Evolutionary conservation across 2,329 filamentous ascomycete species (phyloP).

Genomic region (Neonectria coccinea): DNA sequence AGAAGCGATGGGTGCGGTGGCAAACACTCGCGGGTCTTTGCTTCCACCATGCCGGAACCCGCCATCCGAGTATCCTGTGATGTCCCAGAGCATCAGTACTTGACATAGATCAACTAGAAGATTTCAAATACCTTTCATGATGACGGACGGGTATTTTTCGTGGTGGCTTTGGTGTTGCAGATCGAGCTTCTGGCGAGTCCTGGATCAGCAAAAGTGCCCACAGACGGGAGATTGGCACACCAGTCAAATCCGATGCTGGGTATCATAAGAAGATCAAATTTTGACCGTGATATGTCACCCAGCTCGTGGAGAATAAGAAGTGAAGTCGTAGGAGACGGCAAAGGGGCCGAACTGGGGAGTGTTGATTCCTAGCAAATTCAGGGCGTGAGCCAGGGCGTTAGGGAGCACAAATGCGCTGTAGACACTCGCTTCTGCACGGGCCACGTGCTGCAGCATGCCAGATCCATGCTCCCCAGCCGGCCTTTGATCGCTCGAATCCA

Average conservation of each 20-base stretch:
- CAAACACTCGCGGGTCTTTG: neutral
- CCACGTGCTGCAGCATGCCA: neutral
- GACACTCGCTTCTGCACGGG: conserved; percentile 6
- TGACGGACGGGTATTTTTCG: neutral
- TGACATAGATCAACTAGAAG: neutral
- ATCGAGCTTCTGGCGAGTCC: neutral
- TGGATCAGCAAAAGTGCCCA: neutral
- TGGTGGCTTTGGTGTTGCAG: neutral
- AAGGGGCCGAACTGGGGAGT: neutral
- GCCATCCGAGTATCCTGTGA: neutral
- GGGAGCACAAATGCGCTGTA: neutral
- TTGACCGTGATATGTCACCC: neutral
- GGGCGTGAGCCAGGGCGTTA: neutral
- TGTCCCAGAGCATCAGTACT: neutral
- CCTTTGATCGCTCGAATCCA: neutral
- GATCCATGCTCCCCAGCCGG: neutral
- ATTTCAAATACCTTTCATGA: neutral
- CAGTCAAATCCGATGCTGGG: neutral
- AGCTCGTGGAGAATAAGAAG: neutral
- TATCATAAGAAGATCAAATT: neutral
- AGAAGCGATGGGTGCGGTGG: neutral
- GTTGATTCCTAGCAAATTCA: neutral
- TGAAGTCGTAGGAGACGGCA: neutral
- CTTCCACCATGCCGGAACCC: neutral
- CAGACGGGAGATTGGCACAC: neutral